Conservation (phyloP, 768 basidiomycete genomes). For the Boletus rubroflammeus region DNA sequence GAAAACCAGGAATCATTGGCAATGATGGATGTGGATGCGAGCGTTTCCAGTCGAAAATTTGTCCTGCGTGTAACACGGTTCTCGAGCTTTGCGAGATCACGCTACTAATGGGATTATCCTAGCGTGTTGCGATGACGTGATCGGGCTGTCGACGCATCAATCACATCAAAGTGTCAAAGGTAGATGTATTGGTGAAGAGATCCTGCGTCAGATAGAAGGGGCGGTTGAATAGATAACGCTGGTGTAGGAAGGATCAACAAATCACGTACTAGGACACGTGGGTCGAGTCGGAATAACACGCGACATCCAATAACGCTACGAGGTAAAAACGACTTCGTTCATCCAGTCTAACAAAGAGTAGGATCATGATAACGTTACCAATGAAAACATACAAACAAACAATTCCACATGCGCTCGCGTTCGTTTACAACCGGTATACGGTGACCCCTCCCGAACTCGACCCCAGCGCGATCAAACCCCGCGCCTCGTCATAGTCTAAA, state of each 20-base stretch:
- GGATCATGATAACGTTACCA: not conserved
- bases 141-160: constrained; percentile 1
- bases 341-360: not conserved
- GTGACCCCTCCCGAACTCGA: constrained; percentile 46
- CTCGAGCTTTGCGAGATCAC: not conserved
- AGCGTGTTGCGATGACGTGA: not conserved
- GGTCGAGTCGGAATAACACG: not conserved
- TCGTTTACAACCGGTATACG: constrained; percentile 28
- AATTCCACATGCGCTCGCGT: not conserved
- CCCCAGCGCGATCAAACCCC: constrained; percentile 51
- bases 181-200: not conserved
- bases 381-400: not conserved
- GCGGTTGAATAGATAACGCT: not conserved
- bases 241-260: not conserved
- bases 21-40: not conserved
- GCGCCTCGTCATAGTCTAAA: constrained; percentile 58
- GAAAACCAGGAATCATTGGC: not conserved
- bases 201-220: constrained; percentile 3
- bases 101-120: not conserved
- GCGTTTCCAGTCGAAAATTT: not conserved
- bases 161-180: constrained; percentile 1
- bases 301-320: not conserved
- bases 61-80: not conserved
- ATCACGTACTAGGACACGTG: constrained; percentile 8
- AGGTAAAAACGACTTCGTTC: not conserved